Conservation (phyloP, 2,329 filamentous ascomycete species). For the Rutstroemia sp. region DNA sequence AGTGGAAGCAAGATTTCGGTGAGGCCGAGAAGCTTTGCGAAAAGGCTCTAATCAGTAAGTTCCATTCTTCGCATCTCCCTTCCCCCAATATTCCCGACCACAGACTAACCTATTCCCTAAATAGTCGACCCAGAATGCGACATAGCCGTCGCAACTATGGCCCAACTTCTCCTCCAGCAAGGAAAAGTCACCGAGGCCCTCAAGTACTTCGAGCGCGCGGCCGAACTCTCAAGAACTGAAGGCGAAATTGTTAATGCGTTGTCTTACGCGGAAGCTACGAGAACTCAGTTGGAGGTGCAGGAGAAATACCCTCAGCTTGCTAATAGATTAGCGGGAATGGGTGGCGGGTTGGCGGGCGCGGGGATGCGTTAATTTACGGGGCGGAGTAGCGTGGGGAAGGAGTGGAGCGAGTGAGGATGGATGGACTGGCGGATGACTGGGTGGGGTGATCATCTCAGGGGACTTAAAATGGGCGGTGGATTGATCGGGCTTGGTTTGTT, state of each 20-base stretch:
- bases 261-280: slow-evolving; percentile 92
- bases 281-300: slow-evolving; percentile 89
- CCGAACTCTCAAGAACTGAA: slow-evolving; percentile 88
- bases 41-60: slow-evolving; percentile 92
- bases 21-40: slow-evolving; percentile 96
- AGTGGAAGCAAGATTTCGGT: slow-evolving; percentile 94
- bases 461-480: too few species aligned
- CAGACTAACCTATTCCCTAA: slow-evolving; percentile 6
- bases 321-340: slow-evolving; percentile 59
- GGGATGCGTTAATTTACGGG: slow-evolving; percentile 21
- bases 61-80: neutral
- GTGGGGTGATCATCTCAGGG: too few species aligned
- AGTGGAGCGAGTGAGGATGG: neutral
- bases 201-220: slow-evolving; percentile 93
- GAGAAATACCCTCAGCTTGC: slow-evolving; percentile 79
- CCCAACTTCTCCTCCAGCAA: slow-evolving; percentile 92
- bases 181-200: slow-evolving; percentile 94
- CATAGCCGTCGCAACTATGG: slow-evolving; percentile 97
- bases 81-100: neutral
- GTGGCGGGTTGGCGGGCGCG: slow-evolving; percentile 28
- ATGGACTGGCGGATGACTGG: too few species aligned
- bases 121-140: slow-evolving; percentile 96
- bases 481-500: neutral
- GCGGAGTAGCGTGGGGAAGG: neutral
- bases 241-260: slow-evolving; percentile 94